Conservation (phyloP, 2,329 filamentous ascomycete species). For the Trichoderma koningii region DNA sequence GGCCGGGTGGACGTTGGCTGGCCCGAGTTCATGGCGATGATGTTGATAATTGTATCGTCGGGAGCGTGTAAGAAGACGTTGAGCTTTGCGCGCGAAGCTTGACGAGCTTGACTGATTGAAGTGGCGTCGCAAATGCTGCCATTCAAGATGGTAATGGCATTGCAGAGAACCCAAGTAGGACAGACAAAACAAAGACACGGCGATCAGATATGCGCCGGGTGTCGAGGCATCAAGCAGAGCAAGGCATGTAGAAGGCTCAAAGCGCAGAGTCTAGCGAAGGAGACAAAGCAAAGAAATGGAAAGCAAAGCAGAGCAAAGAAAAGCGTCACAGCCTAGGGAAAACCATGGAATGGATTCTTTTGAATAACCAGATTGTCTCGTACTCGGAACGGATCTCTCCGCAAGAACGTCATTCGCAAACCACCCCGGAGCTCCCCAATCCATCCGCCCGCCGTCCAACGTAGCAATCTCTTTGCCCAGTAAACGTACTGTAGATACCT, state of each 20-base stretch:
- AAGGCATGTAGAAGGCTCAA: neutral
- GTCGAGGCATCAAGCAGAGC: neutral
- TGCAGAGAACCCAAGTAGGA: too few species aligned
- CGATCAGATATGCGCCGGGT: too few species aligned
- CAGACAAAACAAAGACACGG: neutral
- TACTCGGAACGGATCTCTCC: neutral
- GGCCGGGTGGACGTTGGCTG: constrained; percentile 48
- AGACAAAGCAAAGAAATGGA: neutral
- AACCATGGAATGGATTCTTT: neutral
- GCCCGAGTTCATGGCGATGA: constrained; percentile 27
- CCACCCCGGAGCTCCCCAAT: neutral
- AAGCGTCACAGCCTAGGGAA: neutral
- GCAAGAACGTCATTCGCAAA: constrained; percentile 8
- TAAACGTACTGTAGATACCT: too few species aligned
- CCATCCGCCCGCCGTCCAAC: neutral
- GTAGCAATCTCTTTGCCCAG: neutral
- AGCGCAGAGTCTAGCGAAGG: neutral
- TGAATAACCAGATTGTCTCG: neutral
- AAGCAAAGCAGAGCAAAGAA: neutral
- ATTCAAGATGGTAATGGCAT: too few species aligned
- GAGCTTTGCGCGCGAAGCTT: too few species aligned
- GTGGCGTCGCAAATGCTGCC: too few species aligned
- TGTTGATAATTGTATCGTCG: too few species aligned
- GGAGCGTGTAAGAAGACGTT: too few species aligned
- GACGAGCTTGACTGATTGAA: too few species aligned